A percentile compares a stretch with the other conserved stretches of the same genome.
Conservation (phyloP, 2,329 filamentous ascomycete species). For the Stemphylium beticola region DNA sequence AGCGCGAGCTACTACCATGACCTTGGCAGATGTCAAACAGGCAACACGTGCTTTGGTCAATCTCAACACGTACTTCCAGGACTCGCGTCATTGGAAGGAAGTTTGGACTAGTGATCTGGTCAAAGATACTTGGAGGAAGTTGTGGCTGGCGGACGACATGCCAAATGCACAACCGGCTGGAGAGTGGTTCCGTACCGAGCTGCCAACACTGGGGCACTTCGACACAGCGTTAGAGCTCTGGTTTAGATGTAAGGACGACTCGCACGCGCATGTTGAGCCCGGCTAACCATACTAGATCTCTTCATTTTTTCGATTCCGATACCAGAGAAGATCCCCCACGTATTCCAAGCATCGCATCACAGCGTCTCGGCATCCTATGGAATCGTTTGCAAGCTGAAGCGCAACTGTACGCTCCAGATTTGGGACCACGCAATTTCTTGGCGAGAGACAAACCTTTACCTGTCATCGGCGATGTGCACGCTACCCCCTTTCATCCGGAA, state of each 20-base stretch:
- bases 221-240: constrained; percentile 56
- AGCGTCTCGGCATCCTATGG: constrained; percentile 67
- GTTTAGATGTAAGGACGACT: constrained; percentile 48
- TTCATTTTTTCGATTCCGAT: constrained; percentile 65
- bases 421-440: constrained; percentile 70
- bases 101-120: constrained; percentile 56
- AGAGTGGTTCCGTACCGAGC: constrained; percentile 55
- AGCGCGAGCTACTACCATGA: constrained; percentile 48
- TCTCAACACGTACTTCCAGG: constrained; percentile 54
- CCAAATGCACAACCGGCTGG: constrained; percentile 51
- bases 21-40: constrained; percentile 48
- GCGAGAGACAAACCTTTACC: constrained; percentile 58
- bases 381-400: constrained; percentile 66
- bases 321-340: constrained; percentile 62
- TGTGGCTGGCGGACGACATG: constrained; percentile 55
- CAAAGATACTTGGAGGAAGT: constrained; percentile 54
- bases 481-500: constrained; percentile 51
- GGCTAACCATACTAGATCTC: constrained; percentile 42
- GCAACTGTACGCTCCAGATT: constrained; percentile 65
- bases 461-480: constrained; percentile 51
- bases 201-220: constrained; percentile 55
- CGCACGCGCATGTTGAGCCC: not conserved
- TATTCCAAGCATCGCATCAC: constrained; percentile 69
- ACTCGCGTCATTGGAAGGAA: constrained; percentile 54
- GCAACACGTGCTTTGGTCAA: constrained; percentile 51